phyloP scores from a whole-genome alignment of 495 filamentous ascomycete genomes.

The Talaromyces ruber region DNA sequence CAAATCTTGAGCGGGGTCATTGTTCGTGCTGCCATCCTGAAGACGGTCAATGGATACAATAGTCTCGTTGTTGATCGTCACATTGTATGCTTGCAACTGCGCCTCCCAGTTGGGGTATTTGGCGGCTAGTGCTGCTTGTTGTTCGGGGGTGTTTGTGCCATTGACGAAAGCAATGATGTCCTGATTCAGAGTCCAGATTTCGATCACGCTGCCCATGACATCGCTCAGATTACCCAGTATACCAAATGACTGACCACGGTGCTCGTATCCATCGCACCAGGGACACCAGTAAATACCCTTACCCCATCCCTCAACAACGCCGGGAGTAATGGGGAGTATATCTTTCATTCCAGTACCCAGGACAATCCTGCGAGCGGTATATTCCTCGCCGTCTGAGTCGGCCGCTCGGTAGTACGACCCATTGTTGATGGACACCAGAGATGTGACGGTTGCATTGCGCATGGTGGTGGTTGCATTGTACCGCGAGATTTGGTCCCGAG shows the following conservation, averaged over 20 bases:
- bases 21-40: slow-evolving; percentile 25
- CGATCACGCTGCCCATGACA: slow-evolving; percentile 31
- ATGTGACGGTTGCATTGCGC: slow-evolving; percentile 41
- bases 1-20: slow-evolving; percentile 26
- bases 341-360: slow-evolving; percentile 48
- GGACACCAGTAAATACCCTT: slow-evolving; percentile 54
- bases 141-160: slow-evolving; percentile 38
- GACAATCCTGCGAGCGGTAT: slow-evolving; percentile 43
- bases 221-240: slow-evolving; percentile 37
- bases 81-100: slow-evolving; percentile 38
- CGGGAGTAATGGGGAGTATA: slow-evolving; percentile 43
- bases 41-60: slow-evolving; percentile 39
- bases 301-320: slow-evolving; percentile 42
- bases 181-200: slow-evolving; percentile 37
- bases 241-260: slow-evolving; percentile 46
- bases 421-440: slow-evolving; percentile 27
- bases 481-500: slow-evolving; percentile 40
- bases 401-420: slow-evolving; percentile 37
- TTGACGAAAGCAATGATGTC: slow-evolving; percentile 44
- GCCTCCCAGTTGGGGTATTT: slow-evolving; percentile 35
- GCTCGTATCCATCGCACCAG: slow-evolving; percentile 55
- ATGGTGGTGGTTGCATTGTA: slow-evolving; percentile 36
- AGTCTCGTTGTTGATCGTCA: slow-evolving; percentile 45
- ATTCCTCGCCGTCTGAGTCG: slow-evolving; percentile 18
- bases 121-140: slow-evolving; percentile 24